Percentiles rank a stretch among this genome's conserved stretches.
Conservation (phyloP, 495 filamentous ascomycete genomes). For the Staphylotrichum tortipilum region DNA sequence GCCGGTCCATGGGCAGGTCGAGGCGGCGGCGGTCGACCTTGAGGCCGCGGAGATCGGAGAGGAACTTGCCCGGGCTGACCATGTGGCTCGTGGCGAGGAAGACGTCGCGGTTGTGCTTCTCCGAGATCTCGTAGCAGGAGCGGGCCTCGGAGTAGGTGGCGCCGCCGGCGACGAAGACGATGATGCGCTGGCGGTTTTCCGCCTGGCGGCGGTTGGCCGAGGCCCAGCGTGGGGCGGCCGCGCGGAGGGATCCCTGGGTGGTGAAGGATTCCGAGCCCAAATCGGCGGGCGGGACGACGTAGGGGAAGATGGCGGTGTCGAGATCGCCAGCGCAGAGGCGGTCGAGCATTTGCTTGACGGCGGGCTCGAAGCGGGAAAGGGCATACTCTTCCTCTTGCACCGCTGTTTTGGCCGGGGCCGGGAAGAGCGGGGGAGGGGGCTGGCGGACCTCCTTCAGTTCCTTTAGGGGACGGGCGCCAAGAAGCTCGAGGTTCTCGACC, state of each 20-base stretch:
- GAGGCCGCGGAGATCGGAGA: conserved; percentile 74
- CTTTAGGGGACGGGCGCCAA: conserved; percentile 69
- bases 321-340: conserved; percentile 56
- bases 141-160: conserved; percentile 87
- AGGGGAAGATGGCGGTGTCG: conserved; percentile 69
- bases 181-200: conserved; percentile 80
- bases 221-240: conserved; percentile 89
- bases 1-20: conserved; percentile 72
- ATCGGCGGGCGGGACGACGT: conserved; percentile 57
- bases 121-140: conserved; percentile 79
- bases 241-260: conserved; percentile 69
- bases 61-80: conserved; percentile 69
- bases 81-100: conserved; percentile 89
- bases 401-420: conserved; percentile 46
- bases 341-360: conserved; percentile 73
- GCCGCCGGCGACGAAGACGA: conserved; percentile 93
- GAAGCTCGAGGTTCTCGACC: conserved; percentile 68
- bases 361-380: conserved; percentile 61
- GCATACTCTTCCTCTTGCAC: conserved; percentile 52
- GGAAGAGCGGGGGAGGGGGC: conserved; percentile 57
- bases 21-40: conserved; percentile 63
- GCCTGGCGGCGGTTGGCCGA: conserved; percentile 63
- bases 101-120: conserved; percentile 63
- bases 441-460: conserved; percentile 67
- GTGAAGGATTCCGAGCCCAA: conserved; percentile 47